Evolutionary conservation across 2,329 filamentous ascomycete species (phyloP).

Genomic region (Emergomyces orientalis): DNA sequence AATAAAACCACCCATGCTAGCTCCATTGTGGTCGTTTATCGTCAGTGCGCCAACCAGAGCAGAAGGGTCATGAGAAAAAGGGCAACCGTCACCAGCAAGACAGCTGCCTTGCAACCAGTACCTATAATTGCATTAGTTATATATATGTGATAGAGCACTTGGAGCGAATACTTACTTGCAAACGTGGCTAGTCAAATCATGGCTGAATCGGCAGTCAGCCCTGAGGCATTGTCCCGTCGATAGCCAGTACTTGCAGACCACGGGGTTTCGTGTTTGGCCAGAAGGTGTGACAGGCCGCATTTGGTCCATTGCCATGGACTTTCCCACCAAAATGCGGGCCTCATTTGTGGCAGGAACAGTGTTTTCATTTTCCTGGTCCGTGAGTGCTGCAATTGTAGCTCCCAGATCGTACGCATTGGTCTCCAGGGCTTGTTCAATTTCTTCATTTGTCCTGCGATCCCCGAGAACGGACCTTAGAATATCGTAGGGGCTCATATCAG

Average conservation of each 20-base stretch:
- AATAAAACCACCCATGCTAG: conserved; percentile 49
- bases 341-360: conserved; percentile 47
- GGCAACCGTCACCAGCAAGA: conserved; percentile 83
- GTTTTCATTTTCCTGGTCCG: conserved; percentile 58
- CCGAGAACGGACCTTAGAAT: conserved; percentile 93
- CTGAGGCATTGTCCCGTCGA: conserved; percentile 91
- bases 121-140: conserved; percentile 37
- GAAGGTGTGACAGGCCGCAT: conserved; percentile 67
- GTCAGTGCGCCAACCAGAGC: conserved; percentile 73
- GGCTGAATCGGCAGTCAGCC: conserved; percentile 93
- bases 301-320: conserved; percentile 69
- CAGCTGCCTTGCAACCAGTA: conserved; percentile 97
- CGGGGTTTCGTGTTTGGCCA: conserved; percentile 67
- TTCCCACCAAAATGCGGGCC: conserved; percentile 67
- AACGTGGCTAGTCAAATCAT: conserved; percentile 88
- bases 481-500: conserved; percentile 95
- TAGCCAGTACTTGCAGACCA: conserved; percentile 95
- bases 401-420: conserved; percentile 87
- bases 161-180: conserved; percentile 70
- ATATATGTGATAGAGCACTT: neutral
- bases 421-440: conserved; percentile 85
- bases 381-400: conserved; percentile 79
- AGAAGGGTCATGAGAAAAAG: conserved; percentile 93
- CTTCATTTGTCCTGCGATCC: conserved; percentile 80
- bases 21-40: conserved; percentile 47